phyloP scores from a whole-genome alignment of 1,284 basidiomycete genomes.

The Microbotryum silenes-acaulis region DNA sequence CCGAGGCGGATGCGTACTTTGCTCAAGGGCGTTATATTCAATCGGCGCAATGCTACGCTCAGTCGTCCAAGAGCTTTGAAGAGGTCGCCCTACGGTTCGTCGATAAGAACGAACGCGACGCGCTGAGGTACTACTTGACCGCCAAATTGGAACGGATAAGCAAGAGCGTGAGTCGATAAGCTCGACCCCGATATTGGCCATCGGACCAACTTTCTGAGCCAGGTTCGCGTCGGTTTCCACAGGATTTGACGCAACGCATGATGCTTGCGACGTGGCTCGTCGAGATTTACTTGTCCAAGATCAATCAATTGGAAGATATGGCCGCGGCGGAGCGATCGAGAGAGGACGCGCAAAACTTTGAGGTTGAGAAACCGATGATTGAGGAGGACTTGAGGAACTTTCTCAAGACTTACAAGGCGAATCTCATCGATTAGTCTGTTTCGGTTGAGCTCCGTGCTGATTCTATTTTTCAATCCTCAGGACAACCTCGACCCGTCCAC shows the following conservation, averaged over 20 bases:
- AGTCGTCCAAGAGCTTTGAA: constrained; percentile 81
- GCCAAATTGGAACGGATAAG: constrained; percentile 73
- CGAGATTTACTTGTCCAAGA: constrained; percentile 93
- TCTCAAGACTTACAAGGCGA: constrained; percentile 81
- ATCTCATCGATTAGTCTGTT: constrained; percentile 1
- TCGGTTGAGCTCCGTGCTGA: background rate
- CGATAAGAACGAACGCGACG: constrained; percentile 85
- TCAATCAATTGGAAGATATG: constrained; percentile 89
- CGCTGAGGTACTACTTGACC: constrained; percentile 81
- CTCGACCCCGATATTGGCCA: background rate
- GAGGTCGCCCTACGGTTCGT: constrained; percentile 85
- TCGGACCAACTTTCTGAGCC: too few relatives aligned
- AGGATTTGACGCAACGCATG: constrained; percentile 90
- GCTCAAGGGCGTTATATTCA: constrained; percentile 74
- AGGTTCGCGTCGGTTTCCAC: background rate
- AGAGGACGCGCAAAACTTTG: constrained; percentile 77
- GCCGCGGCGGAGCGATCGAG: constrained; percentile 62
- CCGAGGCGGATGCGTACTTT: constrained; percentile 80
- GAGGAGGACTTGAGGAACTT: constrained; percentile 91
- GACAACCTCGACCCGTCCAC: constrained; percentile 73
- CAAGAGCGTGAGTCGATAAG: constrained; percentile 54
- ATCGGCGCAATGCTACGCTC: constrained; percentile 84
- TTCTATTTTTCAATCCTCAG: constrained; percentile 42
- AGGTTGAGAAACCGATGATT: constrained; percentile 69
- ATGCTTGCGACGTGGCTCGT: constrained; percentile 98